A percentile compares a stretch with the other conserved stretches of the same genome.
phyloP scores from a whole-genome alignment of 2,329 filamentous ascomycete species.

The Aspergillus pseudotamarii region DNA sequence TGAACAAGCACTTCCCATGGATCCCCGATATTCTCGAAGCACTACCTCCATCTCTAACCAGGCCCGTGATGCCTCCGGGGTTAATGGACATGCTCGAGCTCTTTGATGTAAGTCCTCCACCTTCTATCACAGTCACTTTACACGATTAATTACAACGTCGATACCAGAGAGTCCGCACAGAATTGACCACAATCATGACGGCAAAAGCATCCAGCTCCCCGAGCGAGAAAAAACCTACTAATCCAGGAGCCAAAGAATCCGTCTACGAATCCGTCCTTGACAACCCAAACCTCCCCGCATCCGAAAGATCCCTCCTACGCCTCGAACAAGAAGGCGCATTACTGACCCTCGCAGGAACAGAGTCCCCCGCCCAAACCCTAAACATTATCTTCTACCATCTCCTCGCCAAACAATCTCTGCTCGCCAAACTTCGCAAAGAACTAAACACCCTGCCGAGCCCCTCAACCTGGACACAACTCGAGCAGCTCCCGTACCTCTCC shows the following conservation, averaged over 20 bases:
- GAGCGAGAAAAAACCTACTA: not conserved
- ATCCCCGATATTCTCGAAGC: slow-evolving; percentile 27
- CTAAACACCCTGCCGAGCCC: slow-evolving; percentile 13
- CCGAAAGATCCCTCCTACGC: slow-evolving; percentile 31
- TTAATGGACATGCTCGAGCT: not conserved
- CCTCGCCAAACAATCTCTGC: slow-evolving; percentile 20
- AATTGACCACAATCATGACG: slow-evolving; percentile 19
- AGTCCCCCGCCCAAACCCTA: slow-evolving; percentile 30
- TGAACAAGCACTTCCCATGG: slow-evolving; percentile 37
- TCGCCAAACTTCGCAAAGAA: slow-evolving; percentile 22
- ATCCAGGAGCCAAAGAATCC: slow-evolving; percentile 21
- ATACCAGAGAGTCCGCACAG: not conserved
- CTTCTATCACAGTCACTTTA: not conserved
- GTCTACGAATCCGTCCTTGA: slow-evolving; percentile 33
- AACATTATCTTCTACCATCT: slow-evolving; percentile 23
- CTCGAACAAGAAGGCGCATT: slow-evolving; percentile 35
- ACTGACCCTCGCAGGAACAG: slow-evolving; percentile 31
- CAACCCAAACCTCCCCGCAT: slow-evolving; percentile 22
- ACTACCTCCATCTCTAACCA: not conserved
- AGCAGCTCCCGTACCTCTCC: slow-evolving; percentile 45
- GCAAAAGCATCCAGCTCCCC: not conserved
- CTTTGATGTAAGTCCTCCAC: not conserved
- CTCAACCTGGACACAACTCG: slow-evolving; percentile 28
- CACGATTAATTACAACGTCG: not conserved
- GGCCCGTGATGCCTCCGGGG: not conserved